Evolutionary conservation across 2,329 filamentous ascomycete genomes (phyloP).

Genomic region (Penicillium freii): DNA sequence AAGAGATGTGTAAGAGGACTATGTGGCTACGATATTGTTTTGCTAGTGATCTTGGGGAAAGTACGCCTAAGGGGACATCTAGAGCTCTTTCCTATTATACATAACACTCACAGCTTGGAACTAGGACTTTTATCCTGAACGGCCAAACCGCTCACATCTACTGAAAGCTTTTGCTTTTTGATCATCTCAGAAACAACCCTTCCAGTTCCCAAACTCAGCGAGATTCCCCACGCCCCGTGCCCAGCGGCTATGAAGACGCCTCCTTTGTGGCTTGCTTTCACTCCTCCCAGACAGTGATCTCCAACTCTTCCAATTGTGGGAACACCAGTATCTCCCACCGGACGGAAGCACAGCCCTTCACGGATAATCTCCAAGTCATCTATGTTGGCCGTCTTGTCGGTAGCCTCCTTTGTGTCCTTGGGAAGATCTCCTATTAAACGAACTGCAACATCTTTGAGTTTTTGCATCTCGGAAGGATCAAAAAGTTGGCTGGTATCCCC

Average conservation of each 20-base stretch:
- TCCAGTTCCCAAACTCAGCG: constrained; percentile 64
- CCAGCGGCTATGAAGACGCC: constrained; percentile 71
- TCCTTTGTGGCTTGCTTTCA: constrained; percentile 39
- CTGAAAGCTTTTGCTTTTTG: constrained; percentile 56
- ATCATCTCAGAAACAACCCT: constrained; percentile 70
- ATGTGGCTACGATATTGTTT: not conserved
- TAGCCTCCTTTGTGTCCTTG: constrained; percentile 8
- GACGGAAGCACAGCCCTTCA: constrained; percentile 70
- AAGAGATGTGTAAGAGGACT: not conserved
- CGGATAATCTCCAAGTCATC: constrained; percentile 62
- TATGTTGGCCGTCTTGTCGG: constrained; percentile 31
- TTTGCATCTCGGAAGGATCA: constrained; percentile 42
- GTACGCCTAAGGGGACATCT: not conserved
- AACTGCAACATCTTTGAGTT: constrained; percentile 33
- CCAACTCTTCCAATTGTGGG: constrained; percentile 62
- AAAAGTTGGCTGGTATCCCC: constrained; percentile 39
- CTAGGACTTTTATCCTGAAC: constrained; percentile 20
- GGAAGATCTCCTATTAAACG: constrained; percentile 35
- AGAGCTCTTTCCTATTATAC: not conserved
- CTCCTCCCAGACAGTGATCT: constrained; percentile 56
- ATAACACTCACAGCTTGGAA: not conserved
- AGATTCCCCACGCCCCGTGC: constrained; percentile 75
- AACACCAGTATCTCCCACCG: constrained; percentile 61
- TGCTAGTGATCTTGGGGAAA: not conserved
- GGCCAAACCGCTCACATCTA: constrained; percentile 57